Conservation (phyloP, 495 filamentous ascomycete species). For the Talaromyces borbonicus region DNA sequence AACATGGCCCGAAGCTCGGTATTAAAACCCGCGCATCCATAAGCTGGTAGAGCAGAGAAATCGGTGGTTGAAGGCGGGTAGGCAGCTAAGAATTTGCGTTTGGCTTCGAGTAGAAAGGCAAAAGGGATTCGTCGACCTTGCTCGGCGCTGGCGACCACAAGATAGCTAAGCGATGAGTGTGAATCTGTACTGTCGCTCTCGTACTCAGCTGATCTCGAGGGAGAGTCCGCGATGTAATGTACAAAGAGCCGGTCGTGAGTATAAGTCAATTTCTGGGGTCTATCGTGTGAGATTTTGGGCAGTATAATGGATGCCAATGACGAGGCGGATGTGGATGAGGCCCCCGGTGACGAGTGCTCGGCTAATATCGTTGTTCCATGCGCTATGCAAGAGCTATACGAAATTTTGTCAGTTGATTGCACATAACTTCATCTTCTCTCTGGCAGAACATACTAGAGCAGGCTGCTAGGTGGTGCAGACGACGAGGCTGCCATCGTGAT, state of each 20-base stretch:
- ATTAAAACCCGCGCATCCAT: conserved; percentile 86
- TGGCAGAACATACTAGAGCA: conserved; percentile 69
- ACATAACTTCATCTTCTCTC: too few relatives aligned
- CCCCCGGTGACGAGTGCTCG: conserved; percentile 71
- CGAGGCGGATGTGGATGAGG: conserved; percentile 60
- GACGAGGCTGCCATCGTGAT: conserved; percentile 66
- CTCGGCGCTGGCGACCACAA: conserved; percentile 67
- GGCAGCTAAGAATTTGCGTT: conserved; percentile 71
- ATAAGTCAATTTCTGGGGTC: conserved; percentile 85
- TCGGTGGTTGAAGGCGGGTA: conserved; percentile 61
- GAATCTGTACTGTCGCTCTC: conserved; percentile 18
- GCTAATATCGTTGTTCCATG: conserved; percentile 83
- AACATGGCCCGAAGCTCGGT: conserved; percentile 64
- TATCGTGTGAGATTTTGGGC: conserved; percentile 78
- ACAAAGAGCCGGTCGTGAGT: conserved; percentile 85
- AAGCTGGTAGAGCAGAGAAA: conserved; percentile 70
- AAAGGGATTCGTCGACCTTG: conserved; percentile 84
- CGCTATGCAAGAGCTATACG: conserved; percentile 76
- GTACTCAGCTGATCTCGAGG: conserved; percentile 44
- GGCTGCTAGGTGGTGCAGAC: conserved; percentile 60
- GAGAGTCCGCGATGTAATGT: conserved; percentile 86
- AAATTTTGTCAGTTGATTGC: not conserved
- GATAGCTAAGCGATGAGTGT: conserved; percentile 72
- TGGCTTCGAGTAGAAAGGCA: conserved; percentile 85
- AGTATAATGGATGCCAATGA: conserved; percentile 91